Evolutionary conservation across 306 rosid species (phyloP), one percentile per base, ranked within the genome.

Genomic region (Rosa persica): DNA sequence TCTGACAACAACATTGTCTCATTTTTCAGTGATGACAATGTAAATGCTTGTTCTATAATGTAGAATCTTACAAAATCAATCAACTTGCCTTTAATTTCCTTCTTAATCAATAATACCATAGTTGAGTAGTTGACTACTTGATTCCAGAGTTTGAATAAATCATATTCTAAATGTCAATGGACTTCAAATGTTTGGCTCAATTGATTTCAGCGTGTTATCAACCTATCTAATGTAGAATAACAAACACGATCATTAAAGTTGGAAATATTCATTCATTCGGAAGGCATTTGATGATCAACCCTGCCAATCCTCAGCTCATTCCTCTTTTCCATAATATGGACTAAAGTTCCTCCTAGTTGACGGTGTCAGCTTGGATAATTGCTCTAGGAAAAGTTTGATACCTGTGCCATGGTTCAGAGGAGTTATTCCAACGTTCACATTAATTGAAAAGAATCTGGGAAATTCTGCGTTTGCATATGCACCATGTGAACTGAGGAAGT

Each of bases 1-100:
- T 76, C 88, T 0, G 92, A 89, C 66, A 92, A 92, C 9, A 86
- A 90, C 52, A 74, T 85, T 6, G 83, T 86, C 81, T 81, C 94
- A 58, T 76, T 84, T 22, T 94, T 94, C 81, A 94, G 90, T 72
- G 98, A 92, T 72, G 98, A 94, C 54, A 94, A 94, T 30, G 98
- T 94, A 1, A 81, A 94, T 85, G 85, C 94, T 70, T 94, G 98
- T 74, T 88, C 94, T 73, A 86, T 92, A 78, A 90, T 92, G 94
- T 94, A 87, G 27, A 5, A 17, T 60, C 66, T 23, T 25, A 60
- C 36, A 23, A 58, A 27, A 20, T 19, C 25, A 2, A 51, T 16
- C 8, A 16, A 0, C 8, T 16, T 46, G 51, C 4, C 51, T 12
- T 11, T 47, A 1, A 47, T 47, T 2, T 42, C 8, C 46, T 42